Evolutionary conservation across 2,329 filamentous ascomycete species (phyloP), one percentile per base, ranked within the genome.

Genomic region (Hypoxylon sp.): DNA sequence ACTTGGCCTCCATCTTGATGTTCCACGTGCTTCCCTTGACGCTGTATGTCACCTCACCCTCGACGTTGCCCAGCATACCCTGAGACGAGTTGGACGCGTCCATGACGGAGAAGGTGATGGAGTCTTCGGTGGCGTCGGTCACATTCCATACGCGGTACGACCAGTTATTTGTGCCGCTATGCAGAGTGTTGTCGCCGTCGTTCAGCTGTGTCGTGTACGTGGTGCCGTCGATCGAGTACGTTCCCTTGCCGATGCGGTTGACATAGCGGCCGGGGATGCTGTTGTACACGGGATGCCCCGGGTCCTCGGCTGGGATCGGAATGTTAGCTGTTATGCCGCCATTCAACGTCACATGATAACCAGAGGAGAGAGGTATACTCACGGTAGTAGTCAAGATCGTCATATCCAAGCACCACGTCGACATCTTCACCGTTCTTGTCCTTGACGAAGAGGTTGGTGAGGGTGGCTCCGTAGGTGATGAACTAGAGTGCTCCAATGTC

Each of bases 41-140:
- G 40, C 81, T 86, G 73, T 88, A 89, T 2, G 84, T 88, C 40
- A 88, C 82, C 52, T 81, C 82, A 62, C 82, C 81, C 40, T 84
- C 71, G 26, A 89, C 85, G 42, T 82, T 75, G 38, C 87, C 87
- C 0, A 84, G 81, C 75, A 89, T 85, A 53, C 86, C 86, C 67
- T 81, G 72, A 37, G 83, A 81, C 45, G 83, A 83, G 70, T 83
- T 75, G 41, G 74, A 80, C n/a, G 79, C 74, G 68, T 89, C 87
- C 59, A 82, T 77, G 62, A 89, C 81, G n/a, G 81, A 79, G 72
- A 89, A 89, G 37, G 86, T 88, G 67, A 89, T 87, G 20, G 83
- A 85, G 63, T 81, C 77, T 17, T 76, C 69, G 8, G 81, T 82
- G 58, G 82, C 74, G 2, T 78, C 77, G 3, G 82, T 80, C 17